Base-by-base conservation (phyloP, 164 flowering plant genomes). In the Cinnamomum chago region DNA sequence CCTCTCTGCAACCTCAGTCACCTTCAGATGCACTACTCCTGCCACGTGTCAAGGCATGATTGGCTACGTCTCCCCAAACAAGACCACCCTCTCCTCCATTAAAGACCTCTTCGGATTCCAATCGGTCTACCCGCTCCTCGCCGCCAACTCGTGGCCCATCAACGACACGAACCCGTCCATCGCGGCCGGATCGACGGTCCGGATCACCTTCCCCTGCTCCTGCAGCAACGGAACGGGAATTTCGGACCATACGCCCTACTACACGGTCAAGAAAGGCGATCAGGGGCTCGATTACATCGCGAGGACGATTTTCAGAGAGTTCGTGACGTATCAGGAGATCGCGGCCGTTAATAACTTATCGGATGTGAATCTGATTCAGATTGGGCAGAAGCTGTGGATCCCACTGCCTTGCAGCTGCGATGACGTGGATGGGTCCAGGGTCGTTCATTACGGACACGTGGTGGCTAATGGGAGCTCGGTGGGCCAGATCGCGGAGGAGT, bases 371-470 rank as follows among this genome's bases (percentile, higher is more conserved):
- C 0, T 2, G 55, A 91, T 91, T 33, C 3, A 25, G 4, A 30
- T 71, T 23, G 87, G 86, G 73, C 87, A 84, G 79, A 20, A 76
- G 77, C 83, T 89, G 76, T 62, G 78, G 84, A 88, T 89, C 25
- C 93, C 93, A 52, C 78, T 89, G 68, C 90, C 93, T 2, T 89
- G 93, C 58, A 88, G 90, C 86, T 89, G 93, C 74, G 91, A 89
- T 28, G 79, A 77, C 3, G 88, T 85, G 78, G 72, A 79, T 18
- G 88, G 87, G 0, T 15, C 65, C 40, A 50, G 30, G 58, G 90
- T 85, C 58, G 83, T 85, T 12, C 93, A 89, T 51, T 88, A 89
- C 73, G 91, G 85, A 3, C 84, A 84, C 76, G 58, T 81, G 76
- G 91, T 85, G 76, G 51, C 64, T 13, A 2, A 24, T 1, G 88